These are phyloP conservation scores for Reticulascus tulasneorum DNA, from an alignment of 2,329 filamentous ascomycete species.

Conservation along the genomic window DNA sequence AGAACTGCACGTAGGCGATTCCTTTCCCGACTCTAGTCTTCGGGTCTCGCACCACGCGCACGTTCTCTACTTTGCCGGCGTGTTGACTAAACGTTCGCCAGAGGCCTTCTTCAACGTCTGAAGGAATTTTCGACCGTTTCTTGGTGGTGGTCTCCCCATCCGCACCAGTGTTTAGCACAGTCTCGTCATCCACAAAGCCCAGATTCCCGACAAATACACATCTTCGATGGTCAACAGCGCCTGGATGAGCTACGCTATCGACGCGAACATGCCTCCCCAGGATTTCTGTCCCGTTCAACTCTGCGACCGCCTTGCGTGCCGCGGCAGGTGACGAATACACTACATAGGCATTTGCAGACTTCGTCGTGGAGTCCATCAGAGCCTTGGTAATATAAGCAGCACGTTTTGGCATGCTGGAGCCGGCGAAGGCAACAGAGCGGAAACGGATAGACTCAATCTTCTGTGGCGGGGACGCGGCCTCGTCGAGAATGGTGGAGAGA, in stretches of 20 bases:
- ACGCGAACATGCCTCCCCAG: conserved; percentile 86
- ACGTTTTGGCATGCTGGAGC: conserved; percentile 76
- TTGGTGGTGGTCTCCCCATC: conserved; percentile 66
- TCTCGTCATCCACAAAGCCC: conserved; percentile 92
- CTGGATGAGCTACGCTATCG: conserved; percentile 85
- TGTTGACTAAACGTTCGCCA: conserved; percentile 74
- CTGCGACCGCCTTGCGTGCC: conserved; percentile 69
- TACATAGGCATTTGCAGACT: conserved; percentile 89
- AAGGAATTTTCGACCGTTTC: conserved; percentile 69
- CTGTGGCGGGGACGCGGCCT: conserved; percentile 50
- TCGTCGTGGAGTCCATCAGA: conserved; percentile 85
- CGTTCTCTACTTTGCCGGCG: conserved; percentile 82
- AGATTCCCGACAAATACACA: conserved; percentile 97
- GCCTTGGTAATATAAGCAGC: conserved; percentile 91
- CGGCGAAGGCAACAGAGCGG: conserved; percentile 84
- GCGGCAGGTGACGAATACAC: conserved; percentile 76
- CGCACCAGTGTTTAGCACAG: conserved; percentile 59
- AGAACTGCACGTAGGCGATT: conserved; percentile 96
- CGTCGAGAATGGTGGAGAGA: conserved; percentile 68
- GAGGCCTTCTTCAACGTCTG: conserved; percentile 88
- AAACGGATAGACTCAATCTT: conserved; percentile 91
- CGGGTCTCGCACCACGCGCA: conserved; percentile 84
- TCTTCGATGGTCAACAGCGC: conserved; percentile 75
- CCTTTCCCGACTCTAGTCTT: conserved; percentile 93
- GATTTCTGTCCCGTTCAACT: conserved; percentile 79